Evolutionary conservation across 148 eudicot genomes (phyloP).

Genomic region (Amaranthus cruentus): DNA sequence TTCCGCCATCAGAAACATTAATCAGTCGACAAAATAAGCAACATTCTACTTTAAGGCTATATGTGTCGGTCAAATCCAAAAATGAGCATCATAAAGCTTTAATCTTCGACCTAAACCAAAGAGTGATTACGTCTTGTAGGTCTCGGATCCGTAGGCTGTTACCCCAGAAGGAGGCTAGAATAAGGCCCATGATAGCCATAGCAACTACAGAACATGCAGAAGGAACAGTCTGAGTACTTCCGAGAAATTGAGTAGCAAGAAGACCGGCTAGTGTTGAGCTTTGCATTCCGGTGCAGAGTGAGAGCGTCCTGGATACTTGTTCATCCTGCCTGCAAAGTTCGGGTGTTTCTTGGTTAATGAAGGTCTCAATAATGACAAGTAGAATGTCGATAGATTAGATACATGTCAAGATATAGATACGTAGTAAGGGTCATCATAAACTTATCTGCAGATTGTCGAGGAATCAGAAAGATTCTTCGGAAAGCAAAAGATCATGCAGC

Average conservation of each 20-base stretch:
- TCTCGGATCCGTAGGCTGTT: conserved; percentile 64
- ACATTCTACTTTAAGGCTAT: not conserved
- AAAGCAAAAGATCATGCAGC: not conserved
- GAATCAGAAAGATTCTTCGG: not conserved
- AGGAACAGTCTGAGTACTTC: conserved; percentile 88
- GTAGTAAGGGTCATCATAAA: not conserved
- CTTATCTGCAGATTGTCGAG: not conserved
- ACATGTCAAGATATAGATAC: not conserved
- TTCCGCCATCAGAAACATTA: not conserved
- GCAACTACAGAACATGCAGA: conserved; percentile 95
- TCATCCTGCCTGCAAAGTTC: conserved; percentile 67
- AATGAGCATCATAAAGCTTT: conserved; percentile 25
- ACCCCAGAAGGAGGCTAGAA: conserved; percentile 95
- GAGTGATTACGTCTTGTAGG: conserved; percentile 34
- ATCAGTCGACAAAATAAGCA: not conserved
- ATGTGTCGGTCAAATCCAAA: not conserved
- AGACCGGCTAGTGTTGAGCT: conserved; percentile 97
- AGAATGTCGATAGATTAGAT: not conserved
- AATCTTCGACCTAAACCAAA: conserved; percentile 41
- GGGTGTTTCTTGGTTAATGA: not conserved
- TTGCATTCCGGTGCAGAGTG: conserved; percentile 96
- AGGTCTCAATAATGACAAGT: not conserved
- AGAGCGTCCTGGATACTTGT: conserved; percentile 80
- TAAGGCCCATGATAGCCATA: conserved; percentile 97
- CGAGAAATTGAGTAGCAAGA: conserved; percentile 87